Evolutionary conservation across 208 protist genomes (phyloP), one percentile per base, ranked within the genome.

Genomic region (Trypanosoma grayi): DNA sequence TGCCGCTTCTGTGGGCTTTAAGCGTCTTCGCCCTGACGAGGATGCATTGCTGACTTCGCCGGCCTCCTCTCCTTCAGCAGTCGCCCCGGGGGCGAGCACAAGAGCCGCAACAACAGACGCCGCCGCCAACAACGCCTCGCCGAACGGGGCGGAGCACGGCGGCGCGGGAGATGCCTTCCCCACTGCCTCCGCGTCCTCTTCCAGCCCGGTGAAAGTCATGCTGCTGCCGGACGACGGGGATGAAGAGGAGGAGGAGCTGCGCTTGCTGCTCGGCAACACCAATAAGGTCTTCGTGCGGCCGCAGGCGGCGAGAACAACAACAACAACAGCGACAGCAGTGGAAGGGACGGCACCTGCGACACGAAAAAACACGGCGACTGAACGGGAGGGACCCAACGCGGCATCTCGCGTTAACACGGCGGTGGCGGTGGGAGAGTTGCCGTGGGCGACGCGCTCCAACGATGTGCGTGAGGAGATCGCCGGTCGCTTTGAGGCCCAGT

Each of bases 231-330:
- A 63, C 20, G 68, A 68, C 16, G 57, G 39, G 27, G 68, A 83
- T 24, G 81, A 82, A 10, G 75, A 83, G 6, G 88, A 94, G 11
- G 84, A 90, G 33, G 88, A 94, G 30, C 73, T 94, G 22, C 69
- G 80, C 0, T 57, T 94, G 39, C 77, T 94, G 30, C 68, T 94
- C 0, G 88, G 85, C 4, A 73, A 28, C 33, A 24, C 10, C 1
- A 11, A 40, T n/a, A 58, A 39, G 5, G 51, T 40, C 0, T 37
- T 27, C 59, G 39, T 50, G 22, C 46, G 30, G 9, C 50, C 70
- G 31, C 61, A 81, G 25, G 59, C 79, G 60, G 85, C 75, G n/a
- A 57, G 63, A 33, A 50, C 73, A 25, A 1, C 20, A 52, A 10
- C 25, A 34, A 20, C 43, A 22, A 20, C 8, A 47, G 43, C 41